A percentile compares a stretch with the other conserved stretches of the same genome.
These are phyloP conservation scores for Pseudonitzschia multiseries DNA, from an alignment of 108 stramenopile genomes.

Conservation along the genomic window DNA sequence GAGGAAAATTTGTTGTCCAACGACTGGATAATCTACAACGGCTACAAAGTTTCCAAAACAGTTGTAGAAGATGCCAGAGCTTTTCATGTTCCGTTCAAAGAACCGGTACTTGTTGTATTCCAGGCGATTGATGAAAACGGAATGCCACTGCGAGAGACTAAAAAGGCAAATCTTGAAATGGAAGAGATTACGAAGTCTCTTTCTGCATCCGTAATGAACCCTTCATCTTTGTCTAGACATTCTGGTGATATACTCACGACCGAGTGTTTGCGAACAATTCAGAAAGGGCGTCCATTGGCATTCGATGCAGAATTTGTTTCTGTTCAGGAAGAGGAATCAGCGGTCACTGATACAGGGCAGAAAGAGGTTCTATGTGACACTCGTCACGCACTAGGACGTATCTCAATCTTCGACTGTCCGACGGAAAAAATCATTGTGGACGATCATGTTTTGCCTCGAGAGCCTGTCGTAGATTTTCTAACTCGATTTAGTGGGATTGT, in stretches of 20 bases:
- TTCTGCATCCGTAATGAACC: slow-evolving; percentile 42
- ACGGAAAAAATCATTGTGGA: slow-evolving; percentile 76
- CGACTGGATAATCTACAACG: slow-evolving; percentile 81
- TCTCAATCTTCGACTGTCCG: slow-evolving; percentile 83
- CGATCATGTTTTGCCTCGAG: slow-evolving; percentile 90
- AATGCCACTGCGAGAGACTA: slow-evolving; percentile 23
- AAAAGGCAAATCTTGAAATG: not conserved
- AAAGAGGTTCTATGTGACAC: slow-evolving; percentile 76
- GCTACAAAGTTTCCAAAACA: slow-evolving; percentile 62
- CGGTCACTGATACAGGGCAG: slow-evolving; percentile 68
- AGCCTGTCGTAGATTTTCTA: slow-evolving; percentile 92
- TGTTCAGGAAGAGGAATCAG: slow-evolving; percentile 82
- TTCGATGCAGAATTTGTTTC: slow-evolving; percentile 92
- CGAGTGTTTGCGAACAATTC: slow-evolving; percentile 21
- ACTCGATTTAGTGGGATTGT: slow-evolving; percentile 93
- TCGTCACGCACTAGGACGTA: slow-evolving; percentile 82
- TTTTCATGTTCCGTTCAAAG: slow-evolving; percentile 71
- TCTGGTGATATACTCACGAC: slow-evolving; percentile 16
- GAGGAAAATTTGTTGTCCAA: not conserved
- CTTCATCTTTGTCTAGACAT: slow-evolving; percentile 53
- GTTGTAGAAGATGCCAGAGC: slow-evolving; percentile 72
- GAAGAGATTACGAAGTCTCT: slow-evolving; percentile 10
- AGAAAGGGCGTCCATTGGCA: slow-evolving; percentile 72
- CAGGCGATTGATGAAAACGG: slow-evolving; percentile 36
- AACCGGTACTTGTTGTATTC: slow-evolving; percentile 70